phyloP scores from a whole-genome alignment of 1,284 basidiomycete genomes.

The Uromyces viciae-fabae region DNA sequence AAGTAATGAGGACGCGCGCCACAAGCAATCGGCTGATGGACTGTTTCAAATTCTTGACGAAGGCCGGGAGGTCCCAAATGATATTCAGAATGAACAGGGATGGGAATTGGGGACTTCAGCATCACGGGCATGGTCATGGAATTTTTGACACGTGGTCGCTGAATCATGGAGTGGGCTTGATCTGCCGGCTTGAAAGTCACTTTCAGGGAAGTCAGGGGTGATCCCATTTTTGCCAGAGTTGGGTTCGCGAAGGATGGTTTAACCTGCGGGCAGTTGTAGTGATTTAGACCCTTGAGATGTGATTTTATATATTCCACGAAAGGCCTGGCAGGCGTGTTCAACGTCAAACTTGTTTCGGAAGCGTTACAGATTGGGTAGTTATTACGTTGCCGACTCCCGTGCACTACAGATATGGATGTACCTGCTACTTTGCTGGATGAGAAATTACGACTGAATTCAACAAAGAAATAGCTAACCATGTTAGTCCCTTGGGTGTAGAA shows the following conservation, averaged over 20 bases:
- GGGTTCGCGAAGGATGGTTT: not conserved
- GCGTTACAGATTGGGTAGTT: conserved; percentile 5
- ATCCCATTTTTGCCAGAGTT: not conserved
- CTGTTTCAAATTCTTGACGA: too few species aligned
- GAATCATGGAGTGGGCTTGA: not conserved
- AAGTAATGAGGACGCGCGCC: not conserved
- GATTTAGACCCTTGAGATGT: conserved; percentile 15
- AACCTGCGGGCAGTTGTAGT: conserved; percentile 19
- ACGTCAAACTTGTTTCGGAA: not conserved
- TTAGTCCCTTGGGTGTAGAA: not conserved
- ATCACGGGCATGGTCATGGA: not conserved
- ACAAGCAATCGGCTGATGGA: not conserved
- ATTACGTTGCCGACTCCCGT: conserved; percentile 37
- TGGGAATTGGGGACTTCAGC: not conserved
- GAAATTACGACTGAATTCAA: not conserved
- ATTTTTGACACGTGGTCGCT: not conserved
- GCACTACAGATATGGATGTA: conserved; percentile 27
- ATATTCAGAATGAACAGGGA: not conserved
- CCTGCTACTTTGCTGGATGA: not conserved
- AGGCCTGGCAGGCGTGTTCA: not conserved
- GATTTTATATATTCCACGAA: conserved; percentile 9
- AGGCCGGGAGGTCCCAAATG: not conserved
- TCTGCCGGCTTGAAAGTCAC: not conserved
- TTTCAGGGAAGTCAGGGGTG: not conserved
- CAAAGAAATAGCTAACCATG: not conserved